Conservation (phyloP, 2,329 filamentous ascomycete genomes). For the Curvularia lunata region DNA sequence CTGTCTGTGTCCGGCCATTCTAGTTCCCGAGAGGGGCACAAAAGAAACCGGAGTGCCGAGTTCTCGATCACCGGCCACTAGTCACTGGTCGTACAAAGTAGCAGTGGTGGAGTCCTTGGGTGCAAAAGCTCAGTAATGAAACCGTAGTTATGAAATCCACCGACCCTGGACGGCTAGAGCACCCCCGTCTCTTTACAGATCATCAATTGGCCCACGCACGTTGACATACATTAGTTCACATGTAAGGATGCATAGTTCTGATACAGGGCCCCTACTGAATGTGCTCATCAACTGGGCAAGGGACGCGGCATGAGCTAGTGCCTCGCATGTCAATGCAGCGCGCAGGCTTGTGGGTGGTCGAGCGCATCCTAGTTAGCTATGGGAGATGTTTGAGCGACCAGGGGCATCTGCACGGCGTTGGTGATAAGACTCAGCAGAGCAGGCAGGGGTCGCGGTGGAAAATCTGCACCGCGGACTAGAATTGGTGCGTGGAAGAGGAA, state of each 20-base stretch:
- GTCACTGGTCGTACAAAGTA: too few species aligned
- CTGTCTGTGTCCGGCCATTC: too few species aligned
- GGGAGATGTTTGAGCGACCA: constrained; percentile 32
- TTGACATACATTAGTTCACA: constrained; percentile 44
- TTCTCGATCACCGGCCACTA: too few species aligned
- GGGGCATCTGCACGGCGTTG: constrained; percentile 36
- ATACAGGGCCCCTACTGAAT: constrained; percentile 46
- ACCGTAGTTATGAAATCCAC: constrained; percentile 40
- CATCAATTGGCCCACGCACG: constrained; percentile 41
- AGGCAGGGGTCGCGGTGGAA: constrained; percentile 31
- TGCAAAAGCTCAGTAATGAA: constrained; percentile 36
- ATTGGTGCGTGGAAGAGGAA: constrained; percentile 16
- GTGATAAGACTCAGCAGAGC: constrained; percentile 36
- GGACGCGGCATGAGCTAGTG: constrained; percentile 42
- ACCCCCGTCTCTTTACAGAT: constrained; percentile 40
- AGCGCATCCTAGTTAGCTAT: constrained; percentile 29
- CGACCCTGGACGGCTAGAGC: constrained; percentile 27
- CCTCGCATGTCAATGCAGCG: constrained; percentile 45
- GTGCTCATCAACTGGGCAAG: constrained; percentile 43
- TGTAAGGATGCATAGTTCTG: constrained; percentile 38
- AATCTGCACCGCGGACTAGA: constrained; percentile 29
- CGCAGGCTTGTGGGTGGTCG: constrained; percentile 43
- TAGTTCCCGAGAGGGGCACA: too few species aligned
- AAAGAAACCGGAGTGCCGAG: too few species aligned
- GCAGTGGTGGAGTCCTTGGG: constrained; percentile 16